Base-by-base conservation (phyloP, 2,329 filamentous ascomycete species). In the Aspergillus aculeatus region DNA sequence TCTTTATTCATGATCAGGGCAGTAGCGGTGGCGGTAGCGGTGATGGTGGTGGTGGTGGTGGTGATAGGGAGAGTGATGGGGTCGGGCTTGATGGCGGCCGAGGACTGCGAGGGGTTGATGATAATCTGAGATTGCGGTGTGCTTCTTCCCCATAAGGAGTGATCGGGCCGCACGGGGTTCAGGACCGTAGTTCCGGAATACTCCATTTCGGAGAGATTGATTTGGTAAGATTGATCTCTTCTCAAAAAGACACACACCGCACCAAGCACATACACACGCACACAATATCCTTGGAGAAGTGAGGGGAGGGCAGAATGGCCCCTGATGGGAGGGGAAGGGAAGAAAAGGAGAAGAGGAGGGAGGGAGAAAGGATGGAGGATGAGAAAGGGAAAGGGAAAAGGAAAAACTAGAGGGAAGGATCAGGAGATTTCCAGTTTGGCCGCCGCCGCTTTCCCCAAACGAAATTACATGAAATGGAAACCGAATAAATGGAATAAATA, bases 91-190 rank as follows among this genome's bases (percentile, higher is more conserved):
- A 44, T 44, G n/a, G 54, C 51, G 26, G 32, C 50, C 2, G 14
- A 16, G 32, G 57, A 47, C 14, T 21, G 48, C 3, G 59, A 59
- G 48, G 56, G 54, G 48, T 56, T 44, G 19, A 24, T 29, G 26
- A 29, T 29, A 29, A 29, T 29, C 14, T 56, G 53, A 31, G 60
- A 62, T 57, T 59, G 60, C 47, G 60, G 60, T 62, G 60, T 59
- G 53, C 16, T 50, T 44, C 38, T 44, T 23, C 51, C 57, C 53
- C 49, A 55, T 54, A 26, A 55, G n/a, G 57, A 26, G 19, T 52
- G 29, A 12, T 47, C 54, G 32, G 54, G 47, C 47, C 47, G 47
- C 47, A 44, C 26, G 47, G 47, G 24, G 48, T 50, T 51, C 21
- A 35, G 55, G 48, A 29, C 12, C 23, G 48, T 21, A 19, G 47